phyloP scores from a whole-genome alignment of 768 basidiomycete genomes.

The Leucosporidium creatinivorum region DNA sequence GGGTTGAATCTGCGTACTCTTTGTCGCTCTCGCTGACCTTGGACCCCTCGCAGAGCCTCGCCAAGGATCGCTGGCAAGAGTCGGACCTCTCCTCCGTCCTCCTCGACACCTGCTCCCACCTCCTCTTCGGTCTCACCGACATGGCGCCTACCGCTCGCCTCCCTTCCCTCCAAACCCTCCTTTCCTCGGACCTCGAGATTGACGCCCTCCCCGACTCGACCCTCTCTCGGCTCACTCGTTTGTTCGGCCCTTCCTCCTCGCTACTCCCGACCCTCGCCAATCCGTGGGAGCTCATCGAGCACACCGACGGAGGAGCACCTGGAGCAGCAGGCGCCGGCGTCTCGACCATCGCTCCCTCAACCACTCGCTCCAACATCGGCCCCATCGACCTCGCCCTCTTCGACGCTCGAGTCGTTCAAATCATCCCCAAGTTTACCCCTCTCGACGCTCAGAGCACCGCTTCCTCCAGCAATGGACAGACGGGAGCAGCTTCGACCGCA shows the following conservation, averaged over 20 bases:
- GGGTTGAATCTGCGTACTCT: background rate
- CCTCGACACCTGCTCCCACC: constrained; percentile 22
- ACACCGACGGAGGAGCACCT: constrained; percentile 12
- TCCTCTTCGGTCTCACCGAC: constrained; percentile 21
- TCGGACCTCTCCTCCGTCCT: constrained; percentile 4
- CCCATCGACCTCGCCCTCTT: constrained; percentile 32
- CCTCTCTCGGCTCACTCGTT: constrained; percentile 16
- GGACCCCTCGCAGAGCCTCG: background rate
- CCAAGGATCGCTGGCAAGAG: background rate
- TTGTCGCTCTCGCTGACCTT: background rate
- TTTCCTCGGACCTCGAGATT: background rate
- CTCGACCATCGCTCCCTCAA: background rate
- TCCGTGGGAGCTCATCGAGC: constrained; percentile 31
- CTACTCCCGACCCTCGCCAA: constrained; percentile 1
- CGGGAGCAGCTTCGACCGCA: constrained; percentile 3
- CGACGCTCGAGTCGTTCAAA: constrained; percentile 16
- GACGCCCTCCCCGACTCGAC: constrained; percentile 18
- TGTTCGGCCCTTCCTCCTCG: constrained; percentile 16
- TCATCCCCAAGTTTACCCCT: constrained; percentile 22
- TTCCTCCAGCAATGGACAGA: background rate
- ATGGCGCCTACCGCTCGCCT: background rate
- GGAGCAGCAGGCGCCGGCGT: background rate
- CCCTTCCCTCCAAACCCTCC: constrained; percentile 6
- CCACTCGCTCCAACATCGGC: constrained; percentile 18
- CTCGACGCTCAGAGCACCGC: constrained; percentile 17